Evolutionary conservation across 768 basidiomycete species (phyloP).

Genomic region (Lentinula sp.): DNA sequence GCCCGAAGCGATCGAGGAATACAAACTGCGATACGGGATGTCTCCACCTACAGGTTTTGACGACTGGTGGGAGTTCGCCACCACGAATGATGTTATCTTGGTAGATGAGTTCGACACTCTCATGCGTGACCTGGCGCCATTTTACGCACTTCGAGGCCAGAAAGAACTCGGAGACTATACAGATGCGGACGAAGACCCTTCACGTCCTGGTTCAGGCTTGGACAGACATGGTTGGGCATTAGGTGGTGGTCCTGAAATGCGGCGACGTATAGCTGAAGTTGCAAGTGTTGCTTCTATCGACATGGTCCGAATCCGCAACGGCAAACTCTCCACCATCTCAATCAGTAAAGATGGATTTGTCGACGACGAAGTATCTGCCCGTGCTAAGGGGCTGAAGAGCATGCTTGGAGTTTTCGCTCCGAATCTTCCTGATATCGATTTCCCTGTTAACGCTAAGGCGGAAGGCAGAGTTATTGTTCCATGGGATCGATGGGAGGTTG

Average conservation of each 20-base stretch:
- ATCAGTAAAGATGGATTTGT: constrained; percentile 49
- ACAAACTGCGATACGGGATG: constrained; percentile 68
- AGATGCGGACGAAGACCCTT: background rate
- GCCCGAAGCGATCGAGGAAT: constrained; percentile 73
- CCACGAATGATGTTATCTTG: constrained; percentile 66
- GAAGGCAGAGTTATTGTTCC: constrained; percentile 92
- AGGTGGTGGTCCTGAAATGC: background rate
- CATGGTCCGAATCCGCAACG: constrained; percentile 66
- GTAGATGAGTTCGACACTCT: constrained; percentile 87
- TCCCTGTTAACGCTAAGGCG: constrained; percentile 89
- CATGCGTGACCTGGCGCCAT: constrained; percentile 74
- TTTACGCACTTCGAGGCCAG: constrained; percentile 66
- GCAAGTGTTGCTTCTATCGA: constrained; percentile 68
- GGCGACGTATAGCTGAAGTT: constrained; percentile 1
- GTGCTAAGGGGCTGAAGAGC: constrained; percentile 68
- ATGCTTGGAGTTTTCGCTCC: constrained; percentile 47
- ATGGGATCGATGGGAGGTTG: constrained; percentile 58
- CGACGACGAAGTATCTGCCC: constrained; percentile 66
- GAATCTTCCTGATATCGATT: constrained; percentile 81
- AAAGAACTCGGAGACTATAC: constrained; percentile 52
- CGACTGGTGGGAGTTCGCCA: constrained; percentile 80
- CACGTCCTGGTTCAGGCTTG: background rate
- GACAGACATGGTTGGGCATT: background rate
- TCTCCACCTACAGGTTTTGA: constrained; percentile 90
- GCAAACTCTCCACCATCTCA: constrained; percentile 52